phyloP scores from a whole-genome alignment of 192 early-diverging fungal genomes.

The Coemansia sp. region DNA sequence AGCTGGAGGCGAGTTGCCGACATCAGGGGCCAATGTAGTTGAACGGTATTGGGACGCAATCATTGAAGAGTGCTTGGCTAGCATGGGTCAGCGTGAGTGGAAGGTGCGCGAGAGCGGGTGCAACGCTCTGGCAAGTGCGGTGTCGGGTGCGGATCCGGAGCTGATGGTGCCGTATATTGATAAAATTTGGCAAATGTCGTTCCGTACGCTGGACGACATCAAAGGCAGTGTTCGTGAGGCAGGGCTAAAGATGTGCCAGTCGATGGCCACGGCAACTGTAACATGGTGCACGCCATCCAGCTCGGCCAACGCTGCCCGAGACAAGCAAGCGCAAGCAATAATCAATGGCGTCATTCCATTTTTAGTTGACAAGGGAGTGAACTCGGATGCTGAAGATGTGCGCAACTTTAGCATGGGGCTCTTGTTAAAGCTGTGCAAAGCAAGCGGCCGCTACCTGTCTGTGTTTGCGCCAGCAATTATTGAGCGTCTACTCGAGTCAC shows the following conservation, averaged over 20 bases:
- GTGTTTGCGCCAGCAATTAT: constrained; percentile 72
- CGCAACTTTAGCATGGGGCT: constrained; percentile 77
- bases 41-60: constrained; percentile 62
- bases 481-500: constrained; percentile 76
- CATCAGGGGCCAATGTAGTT: constrained; percentile 12
- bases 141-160: constrained; percentile 22
- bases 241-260: constrained; percentile 76
- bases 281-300: constrained; percentile 69
- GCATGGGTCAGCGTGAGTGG: constrained; percentile 82
- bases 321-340: constrained; percentile 62
- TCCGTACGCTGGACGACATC: constrained; percentile 90
- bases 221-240: constrained; percentile 87
- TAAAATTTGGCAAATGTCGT: constrained; percentile 85
- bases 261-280: constrained; percentile 78
- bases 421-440: constrained; percentile 80
- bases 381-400: constrained; percentile 84
- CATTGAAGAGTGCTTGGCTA: constrained; percentile 73
- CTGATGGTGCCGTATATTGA: constrained; percentile 64
- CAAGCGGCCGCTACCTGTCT: constrained; percentile 70
- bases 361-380: constrained; percentile 72
- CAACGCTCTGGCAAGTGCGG: constrained; percentile 33
- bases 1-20: neutral
- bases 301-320: constrained; percentile 40
- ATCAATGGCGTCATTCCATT: constrained; percentile 86
- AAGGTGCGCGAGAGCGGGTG: constrained; percentile 81